Conservation (phyloP, 2,329 filamentous ascomycete species). For the Polychaeton citri region DNA sequence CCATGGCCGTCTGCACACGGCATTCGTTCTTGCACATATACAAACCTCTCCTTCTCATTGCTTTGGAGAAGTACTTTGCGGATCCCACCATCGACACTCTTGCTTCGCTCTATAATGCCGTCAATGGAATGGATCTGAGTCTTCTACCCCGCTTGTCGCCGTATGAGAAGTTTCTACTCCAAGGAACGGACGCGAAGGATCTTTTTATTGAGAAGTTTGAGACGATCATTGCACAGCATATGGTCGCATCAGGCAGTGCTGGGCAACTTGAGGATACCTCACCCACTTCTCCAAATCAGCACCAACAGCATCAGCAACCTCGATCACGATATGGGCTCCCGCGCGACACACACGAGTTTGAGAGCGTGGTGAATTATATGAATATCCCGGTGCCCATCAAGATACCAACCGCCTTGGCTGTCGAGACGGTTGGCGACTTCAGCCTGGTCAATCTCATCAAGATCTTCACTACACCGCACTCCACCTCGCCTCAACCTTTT, state of each 20-base stretch:
- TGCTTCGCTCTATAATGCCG: constrained; percentile 74
- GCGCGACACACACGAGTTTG: constrained; percentile 93
- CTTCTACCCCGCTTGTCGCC: constrained; percentile 75
- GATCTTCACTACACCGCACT: constrained; percentile 73
- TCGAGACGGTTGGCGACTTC: constrained; percentile 94
- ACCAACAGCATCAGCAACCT: constrained; percentile 14
- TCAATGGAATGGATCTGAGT: constrained; percentile 94
- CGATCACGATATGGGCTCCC: constrained; percentile 56
- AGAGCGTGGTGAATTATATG: constrained; percentile 90
- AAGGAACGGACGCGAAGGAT: constrained; percentile 86
- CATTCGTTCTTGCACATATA: constrained; percentile 98
- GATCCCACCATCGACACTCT: constrained; percentile 78
- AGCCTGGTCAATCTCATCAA: constrained; percentile 95
- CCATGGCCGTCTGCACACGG: constrained; percentile 96
- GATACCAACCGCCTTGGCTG: constrained; percentile 82
- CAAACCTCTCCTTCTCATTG: constrained; percentile 83
- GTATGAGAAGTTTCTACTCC: constrained; percentile 73
- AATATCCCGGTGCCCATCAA: constrained; percentile 95
- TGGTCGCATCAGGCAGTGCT: constrained; percentile 45
- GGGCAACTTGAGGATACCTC: constrained; percentile 19
- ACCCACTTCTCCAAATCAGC: constrained; percentile 34
- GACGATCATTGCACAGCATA: constrained; percentile 74
- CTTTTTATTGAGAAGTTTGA: constrained; percentile 97
- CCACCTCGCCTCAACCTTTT: constrained; percentile 75
- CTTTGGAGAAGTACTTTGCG: constrained; percentile 94